Conservation (phyloP, 805 yeast genomes). For the Lachancea sp. region DNA sequence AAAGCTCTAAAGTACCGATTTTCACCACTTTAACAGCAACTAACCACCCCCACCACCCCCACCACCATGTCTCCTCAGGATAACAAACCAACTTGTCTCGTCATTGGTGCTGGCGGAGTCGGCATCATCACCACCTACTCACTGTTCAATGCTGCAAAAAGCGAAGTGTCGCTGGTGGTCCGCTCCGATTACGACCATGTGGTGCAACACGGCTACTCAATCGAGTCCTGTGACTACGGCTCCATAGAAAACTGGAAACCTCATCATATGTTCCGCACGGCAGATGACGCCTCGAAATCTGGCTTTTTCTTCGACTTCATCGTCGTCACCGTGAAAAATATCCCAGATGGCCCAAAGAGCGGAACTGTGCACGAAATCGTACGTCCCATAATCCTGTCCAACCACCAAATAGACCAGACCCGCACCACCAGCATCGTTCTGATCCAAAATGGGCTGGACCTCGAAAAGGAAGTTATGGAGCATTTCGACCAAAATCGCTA, state of each 20-base stretch:
- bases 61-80: not conserved
- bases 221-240: constrained; percentile 62
- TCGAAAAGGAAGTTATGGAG: constrained; percentile 37
- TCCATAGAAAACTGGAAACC: constrained; percentile 50
- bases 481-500: constrained; percentile 33
- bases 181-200: constrained; percentile 60
- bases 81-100: constrained; percentile 27
- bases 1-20: no score
- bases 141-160: constrained; percentile 41
- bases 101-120: constrained; percentile 83
- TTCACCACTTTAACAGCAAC: no score
- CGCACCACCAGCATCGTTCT: constrained; percentile 44
- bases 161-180: constrained; percentile 54
- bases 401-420: constrained; percentile 11
- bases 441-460: constrained; percentile 5
- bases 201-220: constrained; percentile 45
- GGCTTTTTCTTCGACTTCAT: constrained; percentile 49
- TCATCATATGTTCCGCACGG: constrained; percentile 40
- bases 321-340: constrained; percentile 58
- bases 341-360: constrained; percentile 49
- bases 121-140: constrained; percentile 73
- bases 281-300: constrained; percentile 41
- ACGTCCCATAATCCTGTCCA: constrained; percentile 42
- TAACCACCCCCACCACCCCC: no score
- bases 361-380: constrained; percentile 47